Percentiles rank a stretch among this genome's conserved stretches.
Evolutionary conservation across 495 filamentous ascomycete genomes (phyloP).

Genomic region (Lasiosphaeria miniovina): DNA sequence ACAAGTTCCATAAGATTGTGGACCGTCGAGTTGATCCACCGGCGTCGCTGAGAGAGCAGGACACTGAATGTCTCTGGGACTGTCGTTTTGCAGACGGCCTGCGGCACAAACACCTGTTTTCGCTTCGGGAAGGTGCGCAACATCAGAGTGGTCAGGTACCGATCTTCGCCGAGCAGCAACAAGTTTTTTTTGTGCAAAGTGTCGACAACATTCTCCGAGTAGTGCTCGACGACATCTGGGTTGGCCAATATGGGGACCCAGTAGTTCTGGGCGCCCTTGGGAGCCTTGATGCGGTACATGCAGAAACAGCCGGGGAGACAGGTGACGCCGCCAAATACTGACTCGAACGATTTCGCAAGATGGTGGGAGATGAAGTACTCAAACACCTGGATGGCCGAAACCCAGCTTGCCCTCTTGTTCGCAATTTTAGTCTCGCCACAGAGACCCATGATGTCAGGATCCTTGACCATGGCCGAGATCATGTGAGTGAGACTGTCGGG

Average conservation of each 20-base stretch:
- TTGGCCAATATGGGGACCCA: slow-evolving; percentile 99
- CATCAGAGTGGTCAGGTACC: slow-evolving; percentile 96
- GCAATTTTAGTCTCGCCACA: slow-evolving; percentile 99
- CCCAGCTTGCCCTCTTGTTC: slow-evolving; percentile 93
- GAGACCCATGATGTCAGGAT: slow-evolving; percentile 98
- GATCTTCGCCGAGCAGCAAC: slow-evolving; percentile 92
- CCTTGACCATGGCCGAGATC: slow-evolving; percentile 98
- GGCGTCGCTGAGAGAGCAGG: slow-evolving; percentile 84
- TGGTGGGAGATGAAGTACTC: slow-evolving; percentile 99
- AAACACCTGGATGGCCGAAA: slow-evolving; percentile 99
- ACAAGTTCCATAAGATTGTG: slow-evolving; percentile 98
- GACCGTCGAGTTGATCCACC: slow-evolving; percentile 99
- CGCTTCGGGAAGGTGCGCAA: slow-evolving; percentile 98
- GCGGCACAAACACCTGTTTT: slow-evolving; percentile 97
- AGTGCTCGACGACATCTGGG: slow-evolving; percentile 97
- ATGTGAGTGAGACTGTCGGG: slow-evolving; percentile 97
- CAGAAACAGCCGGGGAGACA: slow-evolving; percentile 99
- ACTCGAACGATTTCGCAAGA: slow-evolving; percentile 94
- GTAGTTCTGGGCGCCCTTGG: slow-evolving; percentile 97
- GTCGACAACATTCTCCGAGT: slow-evolving; percentile 99
- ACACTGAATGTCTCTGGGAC: slow-evolving; percentile 93
- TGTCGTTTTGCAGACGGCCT: slow-evolving; percentile 97
- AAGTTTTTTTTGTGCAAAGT: slow-evolving; percentile 98
- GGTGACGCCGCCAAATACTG: slow-evolving; percentile 97
- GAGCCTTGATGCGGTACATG: slow-evolving; percentile 99